phyloP scores from a whole-genome alignment of 768 basidiomycete genomes.

The Tephrocybe sp. region DNA sequence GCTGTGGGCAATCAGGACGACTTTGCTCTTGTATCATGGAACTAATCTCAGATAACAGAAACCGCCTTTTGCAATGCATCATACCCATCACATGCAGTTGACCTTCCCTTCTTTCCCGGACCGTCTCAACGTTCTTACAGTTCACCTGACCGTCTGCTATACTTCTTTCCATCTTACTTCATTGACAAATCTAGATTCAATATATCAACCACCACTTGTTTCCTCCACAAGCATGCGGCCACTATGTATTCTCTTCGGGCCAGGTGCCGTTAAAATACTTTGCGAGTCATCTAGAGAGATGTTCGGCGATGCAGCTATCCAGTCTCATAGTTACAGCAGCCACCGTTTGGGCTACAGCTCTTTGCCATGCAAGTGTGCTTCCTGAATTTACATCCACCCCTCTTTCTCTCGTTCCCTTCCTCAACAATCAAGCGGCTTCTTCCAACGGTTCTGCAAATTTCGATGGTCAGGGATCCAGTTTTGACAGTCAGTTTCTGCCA shows the following conservation, averaged over 20 bases:
- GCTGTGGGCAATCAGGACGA: too few species aligned
- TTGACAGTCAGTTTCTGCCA: conserved; percentile 37
- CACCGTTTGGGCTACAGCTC: neutral
- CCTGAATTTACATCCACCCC: conserved; percentile 28
- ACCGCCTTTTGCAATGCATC: too few species aligned
- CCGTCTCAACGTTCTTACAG: neutral
- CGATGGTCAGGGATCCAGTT: conserved; percentile 36
- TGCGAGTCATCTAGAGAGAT: too few species aligned
- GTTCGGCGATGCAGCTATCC: neutral
- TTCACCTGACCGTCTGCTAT: neutral
- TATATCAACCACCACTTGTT: neutral
- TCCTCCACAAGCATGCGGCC: neutral
- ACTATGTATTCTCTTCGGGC: conserved; percentile 3
- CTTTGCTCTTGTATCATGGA: too few species aligned
- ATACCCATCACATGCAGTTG: neutral
- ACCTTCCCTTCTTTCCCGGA: neutral
- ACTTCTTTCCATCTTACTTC: neutral
- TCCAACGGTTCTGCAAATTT: conserved; percentile 37
- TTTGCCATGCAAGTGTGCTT: conserved; percentile 2
- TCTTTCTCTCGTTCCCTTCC: conserved; percentile 26
- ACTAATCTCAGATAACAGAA: too few species aligned
- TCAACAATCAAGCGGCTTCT: conserved; percentile 45
- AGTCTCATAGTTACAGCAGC: neutral
- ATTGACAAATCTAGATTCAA: neutral
- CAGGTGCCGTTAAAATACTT: neutral